Base-by-base conservation (phyloP, 2,329 filamentous ascomycete species). In the Trichoderma sp. region DNA sequence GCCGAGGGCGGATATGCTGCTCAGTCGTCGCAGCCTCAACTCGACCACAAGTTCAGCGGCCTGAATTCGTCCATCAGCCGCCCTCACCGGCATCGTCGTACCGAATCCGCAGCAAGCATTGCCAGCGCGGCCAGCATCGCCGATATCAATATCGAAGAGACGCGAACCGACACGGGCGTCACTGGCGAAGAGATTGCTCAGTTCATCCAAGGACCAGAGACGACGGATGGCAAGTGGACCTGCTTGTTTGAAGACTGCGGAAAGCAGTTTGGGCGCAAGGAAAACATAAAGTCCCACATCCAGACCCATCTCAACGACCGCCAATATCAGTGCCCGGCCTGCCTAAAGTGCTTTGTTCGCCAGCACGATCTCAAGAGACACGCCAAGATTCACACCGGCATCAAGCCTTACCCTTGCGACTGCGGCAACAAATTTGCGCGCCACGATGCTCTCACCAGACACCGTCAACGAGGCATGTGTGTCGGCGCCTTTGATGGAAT, bases 261-360 rank as follows among this genome's bases (percentile, higher is more conserved):
- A 74, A 97, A 97, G 80, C 88, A 90, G 65, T 98, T 99, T 77
- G 95, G 94, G n/a, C 89, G 96, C 74, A 97, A 97, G 79, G 96
- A 99, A 80, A 98, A 99, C 81, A 97, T 98, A 83, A 97, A 97
- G 79, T 97, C 94, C 0, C 96, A 99, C 79, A 93, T 99, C 16
- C 96, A 99, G 81, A 99, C 96, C 4, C 96, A 99, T 80, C 90
- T 99, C 72, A 96, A 96, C 75, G 96, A 99, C 79, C 88, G 96
- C 59, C 96, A 97, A 78, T 99, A 93, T 82, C 91, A 93, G 79
- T 99, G 96, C 81, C 94, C 95, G 56, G 90, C 92, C 67, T 99
- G 96, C 83, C 86, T 91, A 64, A 98, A 98, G 82, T 95, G 94
- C 81, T 99, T 99, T 78, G 96, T 98, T 52, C 91, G 96, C 46